phyloP scores from a whole-genome alignment of 805 yeast genomes.

The Candida parachauliodes region DNA sequence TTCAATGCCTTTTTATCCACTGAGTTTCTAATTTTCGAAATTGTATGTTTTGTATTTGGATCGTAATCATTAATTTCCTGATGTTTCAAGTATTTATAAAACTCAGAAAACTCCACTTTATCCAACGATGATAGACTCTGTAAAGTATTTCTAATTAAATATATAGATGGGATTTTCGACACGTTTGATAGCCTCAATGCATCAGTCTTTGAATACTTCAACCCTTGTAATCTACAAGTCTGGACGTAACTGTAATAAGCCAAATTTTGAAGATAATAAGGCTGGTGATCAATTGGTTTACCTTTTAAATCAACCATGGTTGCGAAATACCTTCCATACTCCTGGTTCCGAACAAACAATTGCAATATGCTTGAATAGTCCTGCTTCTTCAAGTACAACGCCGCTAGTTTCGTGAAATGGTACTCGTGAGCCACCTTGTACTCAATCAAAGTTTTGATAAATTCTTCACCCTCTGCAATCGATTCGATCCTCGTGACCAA shows the following conservation, averaged over 20 bases:
- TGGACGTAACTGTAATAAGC: constrained; percentile 34
- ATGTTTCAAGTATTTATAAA: constrained; percentile 5
- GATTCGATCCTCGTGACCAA: constrained; percentile 15
- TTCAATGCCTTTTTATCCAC: constrained; percentile 14
- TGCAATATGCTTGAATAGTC: constrained; percentile 23
- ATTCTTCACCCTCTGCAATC: constrained; percentile 19
- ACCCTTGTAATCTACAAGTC: constrained; percentile 22
- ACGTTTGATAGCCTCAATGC: constrained; percentile 4
- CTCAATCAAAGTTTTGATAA: constrained; percentile 14
- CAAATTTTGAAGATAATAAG: constrained; percentile 17
- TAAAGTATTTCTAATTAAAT: constrained; percentile 1
- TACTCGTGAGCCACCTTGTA: constrained; percentile 31
- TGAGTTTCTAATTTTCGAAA: constrained; percentile 20
- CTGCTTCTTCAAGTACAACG: constrained; percentile 14
- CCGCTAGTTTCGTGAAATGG: constrained; percentile 25
- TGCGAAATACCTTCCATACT: background rate
- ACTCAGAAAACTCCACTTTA: constrained; percentile 7
- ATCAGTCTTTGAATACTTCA: constrained; percentile 4
- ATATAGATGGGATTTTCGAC: background rate
- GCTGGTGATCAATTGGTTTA: constrained; percentile 2
- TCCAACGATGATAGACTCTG: background rate
- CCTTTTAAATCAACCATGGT: constrained; percentile 2
- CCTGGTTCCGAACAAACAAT: background rate
- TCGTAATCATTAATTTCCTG: constrained; percentile 16
- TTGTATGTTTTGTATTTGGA: constrained; percentile 29